Percentiles rank a stretch among this genome's conserved stretches.
phyloP scores from a whole-genome alignment of 2,329 filamentous ascomycete genomes.

The Ambrosiella xylebori region DNA sequence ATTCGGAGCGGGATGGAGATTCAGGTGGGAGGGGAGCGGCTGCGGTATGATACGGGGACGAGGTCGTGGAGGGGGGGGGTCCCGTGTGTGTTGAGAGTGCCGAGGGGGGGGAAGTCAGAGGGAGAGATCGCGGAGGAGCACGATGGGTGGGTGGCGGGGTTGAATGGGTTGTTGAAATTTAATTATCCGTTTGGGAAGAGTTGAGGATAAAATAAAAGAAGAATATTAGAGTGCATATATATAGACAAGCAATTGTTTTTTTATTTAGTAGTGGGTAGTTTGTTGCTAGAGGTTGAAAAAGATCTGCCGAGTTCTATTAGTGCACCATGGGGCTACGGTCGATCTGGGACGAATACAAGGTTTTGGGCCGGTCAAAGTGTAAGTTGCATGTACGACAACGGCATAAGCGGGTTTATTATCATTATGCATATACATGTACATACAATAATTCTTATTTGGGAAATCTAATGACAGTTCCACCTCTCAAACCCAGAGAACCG shows the following conservation, averaged over 20 bases:
- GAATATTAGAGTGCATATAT: neutral
- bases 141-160: slow-evolving; percentile 88
- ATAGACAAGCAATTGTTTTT: neutral
- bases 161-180: slow-evolving; percentile 90
- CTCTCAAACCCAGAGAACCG: slow-evolving; percentile 25
- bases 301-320: too few relatives aligned
- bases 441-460: neutral
- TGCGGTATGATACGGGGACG: slow-evolving; percentile 73
- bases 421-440: neutral
- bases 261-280: neutral
- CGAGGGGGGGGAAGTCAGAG: slow-evolving; percentile 23
- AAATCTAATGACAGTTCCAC: neutral
- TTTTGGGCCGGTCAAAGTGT: too few relatives aligned
- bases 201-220: neutral
- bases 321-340: too few relatives aligned
- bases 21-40: slow-evolving; percentile 60
- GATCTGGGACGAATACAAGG: too few relatives aligned
- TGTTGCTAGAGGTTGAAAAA: too few relatives aligned
- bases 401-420: neutral
- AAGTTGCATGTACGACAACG: too few relatives aligned
- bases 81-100: slow-evolving; percentile 66
- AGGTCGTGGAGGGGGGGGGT: slow-evolving; percentile 73
- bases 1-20: slow-evolving; percentile 68
- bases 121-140: slow-evolving; percentile 38
- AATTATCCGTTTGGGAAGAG: slow-evolving; percentile 74